Conservation (phyloP, 2,329 filamentous ascomycete species). For the Emergomyces pasteurianus region DNA sequence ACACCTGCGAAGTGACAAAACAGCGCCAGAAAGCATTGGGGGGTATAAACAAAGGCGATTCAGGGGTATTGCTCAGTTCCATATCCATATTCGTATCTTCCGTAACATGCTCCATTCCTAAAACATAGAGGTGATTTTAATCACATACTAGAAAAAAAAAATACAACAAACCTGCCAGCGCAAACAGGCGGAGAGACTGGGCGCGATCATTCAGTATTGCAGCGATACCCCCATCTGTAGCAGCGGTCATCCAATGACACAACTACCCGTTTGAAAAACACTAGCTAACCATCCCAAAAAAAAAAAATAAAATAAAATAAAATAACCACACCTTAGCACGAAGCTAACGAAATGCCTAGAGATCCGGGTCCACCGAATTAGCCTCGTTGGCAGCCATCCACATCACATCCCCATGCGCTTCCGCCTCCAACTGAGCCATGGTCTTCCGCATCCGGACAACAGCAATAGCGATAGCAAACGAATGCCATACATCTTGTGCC, state of each 20-base stretch:
- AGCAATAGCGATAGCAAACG: conserved; percentile 44
- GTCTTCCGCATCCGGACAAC: conserved; percentile 42
- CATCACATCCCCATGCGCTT: conserved; percentile 12
- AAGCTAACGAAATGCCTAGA: not conserved
- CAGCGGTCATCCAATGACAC: not conserved
- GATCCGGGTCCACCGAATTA: not conserved
- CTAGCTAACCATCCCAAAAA: not conserved
- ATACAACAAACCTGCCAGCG: not conserved
- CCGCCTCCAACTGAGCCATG: conserved; percentile 34
- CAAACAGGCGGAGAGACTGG: not conserved
- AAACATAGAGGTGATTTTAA: not conserved
- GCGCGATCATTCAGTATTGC: not conserved
- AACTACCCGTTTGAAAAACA: not conserved
- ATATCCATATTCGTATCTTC: not conserved
- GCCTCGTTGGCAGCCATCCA: conserved; percentile 5
- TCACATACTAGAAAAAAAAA: too few relatives aligned
- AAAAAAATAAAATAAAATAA: too few relatives aligned
- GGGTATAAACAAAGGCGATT: not conserved
- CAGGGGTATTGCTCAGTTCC: not conserved
- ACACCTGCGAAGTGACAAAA: not conserved
- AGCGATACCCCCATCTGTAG: not conserved
- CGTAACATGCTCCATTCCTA: not conserved
- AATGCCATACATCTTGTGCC: conserved; percentile 50
- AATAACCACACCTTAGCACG: not conserved
- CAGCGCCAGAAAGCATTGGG: not conserved